Evolutionary conservation across 495 filamentous ascomycete genomes (phyloP), one percentile per base, ranked within the genome.

Genomic region (Cladorrhinum samala): DNA sequence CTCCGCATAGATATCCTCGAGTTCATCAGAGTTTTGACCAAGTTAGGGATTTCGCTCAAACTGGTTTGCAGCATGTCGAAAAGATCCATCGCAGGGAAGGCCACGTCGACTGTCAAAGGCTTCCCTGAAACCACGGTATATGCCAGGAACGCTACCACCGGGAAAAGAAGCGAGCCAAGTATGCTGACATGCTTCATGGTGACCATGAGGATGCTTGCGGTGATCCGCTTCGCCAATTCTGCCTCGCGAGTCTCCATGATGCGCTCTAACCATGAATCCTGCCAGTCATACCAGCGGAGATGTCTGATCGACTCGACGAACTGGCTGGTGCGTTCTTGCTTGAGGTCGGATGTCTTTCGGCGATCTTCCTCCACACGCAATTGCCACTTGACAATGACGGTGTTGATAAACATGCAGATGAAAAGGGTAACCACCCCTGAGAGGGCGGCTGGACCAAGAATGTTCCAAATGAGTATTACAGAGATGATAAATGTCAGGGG

Each of bases 221-320:
- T 66, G n/a, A 92, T 72, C 11, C 83, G 77, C 13, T 85, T 68
- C 21, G 78, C 73, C 50, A 94, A 53, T 60, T 94, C 89, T 23
- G 75, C 69, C 47, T 83, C 76, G 38, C 89, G 76, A 19, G 83
- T 77, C 48, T 82, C 75, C 79, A 92, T 82, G 53, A 92, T 86
- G 47, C 79, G 77, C 14, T 67, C 72, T 20, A 91, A 79, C 89
- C 89, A 94, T 44, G 83, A 76, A 47, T 81, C 76, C 67, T 94
- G 87, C 89, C 89, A 94, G 27, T 83, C 87, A 61, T 94, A 91
- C 84, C 86, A 94, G 11, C 89, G 80, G 18, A 94, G 73, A 59
- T 91, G 88, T n/a, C 89, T 81, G 36, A 92, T 89, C 2, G 86
- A 81, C 62, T 90, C 87, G 41, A 92, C 83, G 52, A 90, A 88